Evolutionary conservation across 2,329 filamentous ascomycete genomes (phyloP).

Genomic region (Talaromyces pinophilus): DNA sequence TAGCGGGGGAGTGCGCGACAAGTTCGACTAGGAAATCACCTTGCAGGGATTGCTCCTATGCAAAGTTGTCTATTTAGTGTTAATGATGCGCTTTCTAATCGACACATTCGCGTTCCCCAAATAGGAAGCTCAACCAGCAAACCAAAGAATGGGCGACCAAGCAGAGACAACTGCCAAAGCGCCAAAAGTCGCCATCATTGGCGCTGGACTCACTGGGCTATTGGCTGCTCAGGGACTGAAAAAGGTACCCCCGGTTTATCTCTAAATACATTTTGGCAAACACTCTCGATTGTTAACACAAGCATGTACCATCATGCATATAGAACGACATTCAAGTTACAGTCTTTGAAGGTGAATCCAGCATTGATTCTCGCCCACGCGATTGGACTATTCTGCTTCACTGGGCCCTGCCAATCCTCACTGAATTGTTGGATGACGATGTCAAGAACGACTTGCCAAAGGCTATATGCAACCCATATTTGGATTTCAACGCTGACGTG

Average conservation of each 20-base stretch:
- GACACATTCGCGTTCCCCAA: background rate
- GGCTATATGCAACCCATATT: constrained; percentile 21
- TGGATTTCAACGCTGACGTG: constrained; percentile 11
- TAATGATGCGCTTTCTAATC: background rate
- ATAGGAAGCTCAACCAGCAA: background rate
- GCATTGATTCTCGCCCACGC: constrained; percentile 12
- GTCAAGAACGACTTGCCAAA: background rate
- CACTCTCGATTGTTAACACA: background rate
- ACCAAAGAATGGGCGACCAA: constrained; percentile 10
- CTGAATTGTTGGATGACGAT: constrained; percentile 11
- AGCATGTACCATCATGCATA: background rate
- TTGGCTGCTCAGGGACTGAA: constrained; percentile 19
- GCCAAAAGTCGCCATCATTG: constrained; percentile 17
- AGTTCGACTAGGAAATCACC: background rate
- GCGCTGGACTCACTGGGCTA: constrained; percentile 18
- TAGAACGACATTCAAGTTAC: constrained; percentile 15
- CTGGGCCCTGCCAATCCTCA: constrained; percentile 16
- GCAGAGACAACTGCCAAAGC: background rate
- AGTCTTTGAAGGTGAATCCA: constrained; percentile 14
- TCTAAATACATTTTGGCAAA: background rate
- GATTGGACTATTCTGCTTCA: constrained; percentile 21
- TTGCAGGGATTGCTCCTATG: background rate
- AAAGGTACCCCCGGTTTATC: constrained; percentile 9
- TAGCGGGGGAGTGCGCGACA: constrained; percentile 3
- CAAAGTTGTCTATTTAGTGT: background rate